Evolutionary conservation across 345 rosid species (phyloP), one percentile per base, ranked within the genome.

Genomic region (Brassica juncea): DNA sequence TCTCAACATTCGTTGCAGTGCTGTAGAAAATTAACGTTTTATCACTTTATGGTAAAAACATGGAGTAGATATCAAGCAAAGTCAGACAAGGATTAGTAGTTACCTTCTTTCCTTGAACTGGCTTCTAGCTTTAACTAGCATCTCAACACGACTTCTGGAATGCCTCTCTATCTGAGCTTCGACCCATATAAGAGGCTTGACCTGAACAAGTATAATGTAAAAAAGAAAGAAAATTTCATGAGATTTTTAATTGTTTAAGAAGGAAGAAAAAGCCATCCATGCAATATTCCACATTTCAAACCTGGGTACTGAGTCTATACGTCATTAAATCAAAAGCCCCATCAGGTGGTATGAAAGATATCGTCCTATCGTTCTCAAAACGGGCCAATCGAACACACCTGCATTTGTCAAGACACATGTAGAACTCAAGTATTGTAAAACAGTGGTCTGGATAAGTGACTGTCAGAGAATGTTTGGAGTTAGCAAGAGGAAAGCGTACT

Each of bases 381-480:
- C 92, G 90, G 23, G 94, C 92, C 85, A 91, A 74, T 32, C 97
- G 97, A 67, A 91, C 97, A 83, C 97, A 91, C 84, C 97, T 91
- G 60, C 16, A 76, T 44, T 34, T 66, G 19, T 19, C 59, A 23
- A 71, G 4, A 62, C 35, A 69, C 44, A 37, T 54, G 37, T 39
- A 44, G 15, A 8, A 54, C 23, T 64, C 31, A 54, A 68, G 32
- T 60, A 4, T 59, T 1, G 30, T 58, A 57, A 63, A 74, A 9
- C 15, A n/a, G 11, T 16, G 39, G 54, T 3, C 35, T n/a, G 12
- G 58, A 11, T 34, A 8, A 60, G 59, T 32, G 64, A 34, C 42
- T 37, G 5, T 28, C 34, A 54, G 39, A 30, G 47, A 68, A 63
- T 66, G 64, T 10, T 32, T 62, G 32, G 67, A 61, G 39, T 70